phyloP scores from a whole-genome alignment of 2,329 filamentous ascomycete genomes.

The Aspergillus flavus region DNA sequence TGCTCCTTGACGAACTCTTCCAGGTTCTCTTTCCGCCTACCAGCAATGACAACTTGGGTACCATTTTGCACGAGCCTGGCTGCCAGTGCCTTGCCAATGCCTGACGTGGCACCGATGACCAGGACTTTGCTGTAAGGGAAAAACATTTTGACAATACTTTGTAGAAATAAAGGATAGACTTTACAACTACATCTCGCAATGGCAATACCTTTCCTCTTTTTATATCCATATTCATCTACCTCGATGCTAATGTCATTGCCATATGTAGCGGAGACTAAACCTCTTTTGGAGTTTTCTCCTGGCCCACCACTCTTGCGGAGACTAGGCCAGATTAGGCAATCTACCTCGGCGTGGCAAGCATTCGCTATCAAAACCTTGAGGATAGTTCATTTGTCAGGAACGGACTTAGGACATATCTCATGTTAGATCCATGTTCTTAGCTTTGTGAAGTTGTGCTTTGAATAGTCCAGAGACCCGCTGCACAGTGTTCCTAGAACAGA shows the following conservation, averaged over 20 bases:
- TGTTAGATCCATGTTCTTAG: not conserved
- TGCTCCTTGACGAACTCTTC: conserved; percentile 51
- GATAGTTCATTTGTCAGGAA: not conserved
- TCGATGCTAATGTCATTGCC: too few species aligned
- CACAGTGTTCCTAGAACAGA: not conserved
- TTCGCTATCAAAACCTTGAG: not conserved
- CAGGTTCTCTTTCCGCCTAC: conserved; percentile 55
- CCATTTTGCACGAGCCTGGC: conserved; percentile 52
- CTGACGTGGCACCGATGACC: conserved; percentile 54
- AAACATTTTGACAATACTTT: conserved; percentile 33
- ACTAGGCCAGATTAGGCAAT: not conserved
- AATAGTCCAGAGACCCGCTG: not conserved
- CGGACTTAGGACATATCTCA: not conserved
- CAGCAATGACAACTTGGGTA: conserved; percentile 52
- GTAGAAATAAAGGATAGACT: not conserved
- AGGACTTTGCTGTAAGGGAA: conserved; percentile 56
- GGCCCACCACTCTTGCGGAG: not conserved
- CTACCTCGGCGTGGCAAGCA: not conserved
- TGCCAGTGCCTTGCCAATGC: conserved; percentile 53
- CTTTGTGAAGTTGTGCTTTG: not conserved
- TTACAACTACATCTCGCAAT: not conserved
- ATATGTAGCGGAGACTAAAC: not conserved
- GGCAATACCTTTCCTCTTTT: not conserved
- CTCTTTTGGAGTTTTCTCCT: not conserved
- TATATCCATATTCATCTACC: not conserved